Base-by-base conservation (phyloP, 164 flowering plant genomes). In the Sextonia rubra region DNA sequence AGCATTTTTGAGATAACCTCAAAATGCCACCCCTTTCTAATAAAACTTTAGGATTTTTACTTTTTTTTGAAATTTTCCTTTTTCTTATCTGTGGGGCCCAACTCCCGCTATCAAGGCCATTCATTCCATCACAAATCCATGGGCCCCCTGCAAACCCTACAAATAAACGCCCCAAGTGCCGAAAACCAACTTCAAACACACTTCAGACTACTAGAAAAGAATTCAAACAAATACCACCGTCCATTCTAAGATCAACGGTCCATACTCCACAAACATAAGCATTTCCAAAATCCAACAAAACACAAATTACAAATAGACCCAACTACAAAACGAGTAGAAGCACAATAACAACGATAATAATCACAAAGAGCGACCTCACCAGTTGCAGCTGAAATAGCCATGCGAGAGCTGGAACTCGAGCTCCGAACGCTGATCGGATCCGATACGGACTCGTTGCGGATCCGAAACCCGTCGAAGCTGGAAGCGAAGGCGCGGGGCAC, bases 311-410 rank as follows among this genome's bases (percentile, higher is more conserved):
- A 66, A 44, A 47, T 17, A 12, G 22, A 9, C 25, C 52, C 27
- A 27, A 17, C 17, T 24, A 37, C 25, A 44, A 44, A 29, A 20
- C 9, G 37, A 37, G 44, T 5, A 29, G 44, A 64, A 29, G 27
- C 3, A n/a, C 26, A 14, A 17, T 7, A 29, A 26, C 12, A 64
- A 37, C n/a, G 18, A 26, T 20, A 15, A 12, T 49, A 12, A 68
- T 44, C 4, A 68, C 11, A 70, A n/a, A 60, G 32, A 70, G 11
- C 14, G 22, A 48, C 32, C 9, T 48, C 24, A 76, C 83, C 86
- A 73, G 78, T 4, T 61, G 66, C 77, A 29, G 83, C 18, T n/a
- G 83, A 80, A 67, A 85, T 47, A 32, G 68, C 72, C 71, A 79
- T 24, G 2, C 81, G 81, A 64, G 82, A 78, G 49, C 58, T 73